phyloP scores from a whole-genome alignment of 768 basidiomycete genomes.

The Hortiboletus flavorubellus region DNA sequence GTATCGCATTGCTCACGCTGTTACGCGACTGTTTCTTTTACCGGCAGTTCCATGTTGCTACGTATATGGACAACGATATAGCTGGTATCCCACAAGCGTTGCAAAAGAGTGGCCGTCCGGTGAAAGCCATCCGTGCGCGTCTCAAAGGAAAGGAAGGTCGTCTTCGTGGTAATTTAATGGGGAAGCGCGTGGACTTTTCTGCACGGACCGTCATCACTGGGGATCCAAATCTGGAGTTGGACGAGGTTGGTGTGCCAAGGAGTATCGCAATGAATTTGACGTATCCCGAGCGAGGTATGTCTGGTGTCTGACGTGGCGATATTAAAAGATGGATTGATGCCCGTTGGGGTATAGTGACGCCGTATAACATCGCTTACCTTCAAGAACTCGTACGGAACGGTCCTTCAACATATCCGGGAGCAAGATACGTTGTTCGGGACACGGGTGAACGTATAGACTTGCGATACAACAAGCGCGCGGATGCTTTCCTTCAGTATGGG shows the following conservation, averaged over 20 bases:
- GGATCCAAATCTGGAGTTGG: slow-evolving; percentile 94
- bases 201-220: slow-evolving; percentile 99
- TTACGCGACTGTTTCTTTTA: neutral
- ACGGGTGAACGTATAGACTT: slow-evolving; percentile 97
- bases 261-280: slow-evolving; percentile 98
- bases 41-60: slow-evolving; percentile 91
- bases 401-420: slow-evolving; percentile 92
- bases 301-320: neutral
- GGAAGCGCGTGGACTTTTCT: slow-evolving; percentile 98
- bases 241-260: slow-evolving; percentile 94
- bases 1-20: neutral
- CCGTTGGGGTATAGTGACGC: slow-evolving; percentile 64
- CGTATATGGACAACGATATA: slow-evolving; percentile 99
- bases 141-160: slow-evolving; percentile 99
- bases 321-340: slow-evolving; percentile 2
- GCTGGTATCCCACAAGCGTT: slow-evolving; percentile 96
- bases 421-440: slow-evolving; percentile 94
- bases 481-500: slow-evolving; percentile 94
- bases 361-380: slow-evolving; percentile 92
- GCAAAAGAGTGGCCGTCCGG: slow-evolving; percentile 95
- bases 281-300: slow-evolving; percentile 89
- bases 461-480: slow-evolving; percentile 93
- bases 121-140: slow-evolving; percentile 97
- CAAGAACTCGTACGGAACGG: slow-evolving; percentile 96
- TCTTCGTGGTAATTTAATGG: slow-evolving; percentile 97